Evolutionary conservation across 805 yeast species (phyloP).

Genomic region (Blastobotrys parvus): DNA sequence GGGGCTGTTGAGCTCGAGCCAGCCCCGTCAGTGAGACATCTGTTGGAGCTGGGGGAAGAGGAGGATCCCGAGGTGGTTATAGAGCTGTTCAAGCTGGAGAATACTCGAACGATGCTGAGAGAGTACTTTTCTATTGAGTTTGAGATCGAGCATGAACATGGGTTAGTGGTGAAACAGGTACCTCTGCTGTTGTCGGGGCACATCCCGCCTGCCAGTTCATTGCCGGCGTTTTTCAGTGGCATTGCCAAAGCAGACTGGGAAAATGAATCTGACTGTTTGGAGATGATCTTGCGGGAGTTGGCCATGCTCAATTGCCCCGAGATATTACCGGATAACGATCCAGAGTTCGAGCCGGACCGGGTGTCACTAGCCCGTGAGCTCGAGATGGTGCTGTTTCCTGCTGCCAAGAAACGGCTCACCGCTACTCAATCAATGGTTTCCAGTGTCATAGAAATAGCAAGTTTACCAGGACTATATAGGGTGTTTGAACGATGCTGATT

Average conservation of each 20-base stretch:
- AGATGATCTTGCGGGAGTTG: slow-evolving; percentile 55
- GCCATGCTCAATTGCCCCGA: slow-evolving; percentile 71
- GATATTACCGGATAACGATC: slow-evolving; percentile 29
- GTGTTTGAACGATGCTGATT: slow-evolving; percentile 80
- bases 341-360: slow-evolving; percentile 20
- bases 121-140: slow-evolving; percentile 67
- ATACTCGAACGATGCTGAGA: slow-evolving; percentile 50
- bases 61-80: slow-evolving; percentile 12
- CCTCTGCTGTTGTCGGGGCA: slow-evolving; percentile 67
- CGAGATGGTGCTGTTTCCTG: slow-evolving; percentile 59
- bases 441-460: slow-evolving; percentile 77
- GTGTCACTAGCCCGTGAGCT: slow-evolving; percentile 28
- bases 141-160: slow-evolving; percentile 23
- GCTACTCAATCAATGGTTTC: slow-evolving; percentile 47
- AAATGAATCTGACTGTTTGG: slow-evolving; percentile 60
- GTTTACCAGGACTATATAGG: slow-evolving; percentile 78
- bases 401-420: slow-evolving; percentile 50
- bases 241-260: slow-evolving; percentile 58
- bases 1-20: slow-evolving; percentile 40
- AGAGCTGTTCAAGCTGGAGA: slow-evolving; percentile 17
- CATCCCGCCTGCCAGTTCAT: slow-evolving; percentile 51
- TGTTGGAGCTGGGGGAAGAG: slow-evolving; percentile 33
- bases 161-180: slow-evolving; percentile 35
- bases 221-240: slow-evolving; percentile 59
- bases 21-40: slow-evolving; percentile 29